Evolutionary conservation across 306 rosid genomes (phyloP).

Genomic region (Erythrophleum fordii): DNA sequence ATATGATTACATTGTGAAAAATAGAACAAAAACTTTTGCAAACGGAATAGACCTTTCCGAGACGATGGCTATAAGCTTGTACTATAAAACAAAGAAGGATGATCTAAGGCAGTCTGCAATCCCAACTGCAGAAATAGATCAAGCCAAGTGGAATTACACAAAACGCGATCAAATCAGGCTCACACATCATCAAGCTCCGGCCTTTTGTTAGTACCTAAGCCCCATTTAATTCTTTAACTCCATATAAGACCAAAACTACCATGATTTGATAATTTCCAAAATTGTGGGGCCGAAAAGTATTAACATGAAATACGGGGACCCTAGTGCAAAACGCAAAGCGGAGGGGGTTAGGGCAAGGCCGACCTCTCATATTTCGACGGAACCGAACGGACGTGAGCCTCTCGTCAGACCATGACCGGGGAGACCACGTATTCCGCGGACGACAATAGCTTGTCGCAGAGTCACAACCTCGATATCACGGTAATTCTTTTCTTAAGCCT

Average conservation of each 20-base stretch:
- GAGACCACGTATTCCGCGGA: conserved; percentile 34
- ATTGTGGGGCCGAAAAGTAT: background rate
- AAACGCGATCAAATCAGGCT: too few species aligned
- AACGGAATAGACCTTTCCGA: too few species aligned
- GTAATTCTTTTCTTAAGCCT: conserved; percentile 25
- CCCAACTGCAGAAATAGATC: too few species aligned
- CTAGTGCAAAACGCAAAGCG: background rate
- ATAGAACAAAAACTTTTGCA: too few species aligned
- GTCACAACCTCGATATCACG: conserved; percentile 44
- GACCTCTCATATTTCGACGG: conserved; percentile 32
- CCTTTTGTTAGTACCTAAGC: too few species aligned
- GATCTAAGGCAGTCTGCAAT: too few species aligned
- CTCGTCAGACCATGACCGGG: conserved; percentile 38
- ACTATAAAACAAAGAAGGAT: too few species aligned
- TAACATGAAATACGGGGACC: conserved; percentile 7
- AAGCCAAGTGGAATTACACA: too few species aligned
- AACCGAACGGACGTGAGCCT: conserved; percentile 26
- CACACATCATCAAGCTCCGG: too few species aligned
- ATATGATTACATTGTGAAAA: too few species aligned
- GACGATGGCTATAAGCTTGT: too few species aligned
- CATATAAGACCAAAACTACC: background rate
- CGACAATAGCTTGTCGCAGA: conserved; percentile 38
- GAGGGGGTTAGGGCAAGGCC: conserved; percentile 8
- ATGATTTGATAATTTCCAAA: background rate
- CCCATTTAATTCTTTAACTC: background rate